Base-by-base conservation (phyloP, 768 basidiomycete species). In the Boletus reticulatus region DNA sequence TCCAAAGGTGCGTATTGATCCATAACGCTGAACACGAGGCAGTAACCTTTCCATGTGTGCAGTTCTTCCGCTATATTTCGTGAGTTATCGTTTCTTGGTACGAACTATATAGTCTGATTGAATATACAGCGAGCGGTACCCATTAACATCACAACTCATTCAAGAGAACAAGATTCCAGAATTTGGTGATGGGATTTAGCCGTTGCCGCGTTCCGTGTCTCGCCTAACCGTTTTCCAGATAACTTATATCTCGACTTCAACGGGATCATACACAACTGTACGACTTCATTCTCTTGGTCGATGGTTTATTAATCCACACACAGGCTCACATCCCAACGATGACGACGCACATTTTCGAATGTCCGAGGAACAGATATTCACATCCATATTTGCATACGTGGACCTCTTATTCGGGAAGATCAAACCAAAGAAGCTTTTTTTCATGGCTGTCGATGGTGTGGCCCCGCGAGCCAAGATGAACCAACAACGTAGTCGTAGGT, bases 381-480 rank as follows among this genome's bases (percentile, higher is more conserved):
- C 97, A 1, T 88, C 94, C 34, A 94, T 98, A 65, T 98, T 98
- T 67, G 79, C 92, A 51, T 99, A 99, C 76, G 93, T 98, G 56
- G 94, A 98, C 76, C 90, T 93, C 66, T 80, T 99, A 8, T 99
- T 99, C 73, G 84, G 87, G 31, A 98, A 95, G 76, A 98, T 99
- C 59, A 98, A 95, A 71, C 97, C 97, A 1, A 89, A 92, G 79
- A 97, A 98, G 68, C 77, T 97, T 13, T 98, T 98, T 73, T 98
- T 97, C 73, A 96, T 99, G 90, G 97, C 96, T 24, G 88, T 99
- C 44, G 97, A 98, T 69, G 96, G 96, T 46, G 95, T 98, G 14
- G 96, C 96, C 0, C 96, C 96, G 5, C 79, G 96, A 44, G 96
- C 96, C 34, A 98, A 99, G 81, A 97, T 98, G 96, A 99, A 99